Evolutionary conservation across 139 green algal genomes (phyloP), one percentile per base, ranked within the genome.

Genomic region (Chlamydomonas sp.): DNA sequence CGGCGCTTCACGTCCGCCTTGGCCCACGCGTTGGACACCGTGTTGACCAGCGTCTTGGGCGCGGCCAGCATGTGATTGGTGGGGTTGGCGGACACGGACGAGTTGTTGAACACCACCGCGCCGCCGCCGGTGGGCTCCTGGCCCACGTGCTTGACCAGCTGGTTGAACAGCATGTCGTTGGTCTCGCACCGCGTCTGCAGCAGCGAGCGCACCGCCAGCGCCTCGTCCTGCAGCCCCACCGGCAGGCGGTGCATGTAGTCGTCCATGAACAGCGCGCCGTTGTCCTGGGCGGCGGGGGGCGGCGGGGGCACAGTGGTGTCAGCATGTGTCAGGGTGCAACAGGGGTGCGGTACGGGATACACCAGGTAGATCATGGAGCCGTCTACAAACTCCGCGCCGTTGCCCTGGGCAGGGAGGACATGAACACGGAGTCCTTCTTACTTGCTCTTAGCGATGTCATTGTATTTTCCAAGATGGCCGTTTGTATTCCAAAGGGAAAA

Each of bases 121-220:
- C 80, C 80, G 61, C 76, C 76, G 0, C 73, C 74, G 14, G 78
- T 57, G 15, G 84, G 79, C 67, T 88, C 74, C 66, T 84, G 83
- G 15, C 89, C 89, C 84, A 92, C 89, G 59, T 88, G 64, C 79
- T 90, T 88, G 14, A 92, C 81, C 14, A 92, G 89, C 79, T 85
- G 80, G 67, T 78, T 84, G 9, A 79, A 85, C 9, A 92, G 74
- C 79, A 90, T 82, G 79, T 88, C 79, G 67, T 90, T 90, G 84
- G 89, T 79, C 80, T 90, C 85, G 67, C 84, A 92, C 15, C 89
- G 89, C 61, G 83, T 89, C 75, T 82, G 87, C 59, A 92, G 85
- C 84, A 92, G 89, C 18, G 74, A 82, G 1, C 89, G 76, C 66
- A 90, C 75, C 8, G 84, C 77, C 79, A 83, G 62, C 71, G 73